Evolutionary conservation across 768 basidiomycete genomes (phyloP).

Genomic region (Phanerochaete sordida): DNA sequence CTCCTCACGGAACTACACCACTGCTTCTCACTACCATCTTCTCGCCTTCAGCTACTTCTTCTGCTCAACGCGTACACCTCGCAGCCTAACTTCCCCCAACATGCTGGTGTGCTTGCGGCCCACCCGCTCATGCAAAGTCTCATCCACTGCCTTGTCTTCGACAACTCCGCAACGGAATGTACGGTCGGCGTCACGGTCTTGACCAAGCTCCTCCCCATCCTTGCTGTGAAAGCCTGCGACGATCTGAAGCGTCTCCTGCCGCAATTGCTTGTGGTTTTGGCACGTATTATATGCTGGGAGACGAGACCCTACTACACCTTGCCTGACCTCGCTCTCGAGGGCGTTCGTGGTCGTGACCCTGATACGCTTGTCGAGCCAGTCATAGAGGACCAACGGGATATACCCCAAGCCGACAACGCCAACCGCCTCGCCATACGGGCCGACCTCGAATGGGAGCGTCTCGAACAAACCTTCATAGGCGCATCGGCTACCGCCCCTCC

Average conservation of each 20-base stretch:
- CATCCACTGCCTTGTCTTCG: slow-evolving; percentile 65
- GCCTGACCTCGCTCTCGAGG: slow-evolving; percentile 14
- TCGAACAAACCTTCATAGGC: slow-evolving; percentile 57
- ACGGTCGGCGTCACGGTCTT: slow-evolving; percentile 60
- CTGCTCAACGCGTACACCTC: slow-evolving; percentile 64
- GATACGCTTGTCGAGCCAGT: slow-evolving; percentile 10
- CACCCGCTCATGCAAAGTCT: slow-evolving; percentile 65
- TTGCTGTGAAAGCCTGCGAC: slow-evolving; percentile 60
- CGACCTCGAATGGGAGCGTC: slow-evolving; percentile 64
- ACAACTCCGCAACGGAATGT: slow-evolving; percentile 71
- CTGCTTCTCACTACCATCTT: slow-evolving; percentile 56
- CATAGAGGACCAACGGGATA: slow-evolving; percentile 10
- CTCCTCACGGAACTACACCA: slow-evolving; percentile 64
- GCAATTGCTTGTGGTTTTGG: slow-evolving; percentile 60
- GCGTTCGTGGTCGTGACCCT: slow-evolving; percentile 17
- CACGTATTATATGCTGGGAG: slow-evolving; percentile 75
- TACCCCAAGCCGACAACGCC: slow-evolving; percentile 7
- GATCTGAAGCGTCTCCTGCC: slow-evolving; percentile 61
- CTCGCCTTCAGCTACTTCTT: slow-evolving; percentile 66
- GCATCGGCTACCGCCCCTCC: slow-evolving; percentile 54
- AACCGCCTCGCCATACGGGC: slow-evolving; percentile 33
- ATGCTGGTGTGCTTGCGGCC: slow-evolving; percentile 48
- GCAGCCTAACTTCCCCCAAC: slow-evolving; percentile 44
- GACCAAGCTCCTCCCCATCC: slow-evolving; percentile 69
- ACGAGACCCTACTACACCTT: slow-evolving; percentile 35